Evolutionary conservation across 2,329 filamentous ascomycete genomes (phyloP).

Genomic region (Colletotrichum sp.): DNA sequence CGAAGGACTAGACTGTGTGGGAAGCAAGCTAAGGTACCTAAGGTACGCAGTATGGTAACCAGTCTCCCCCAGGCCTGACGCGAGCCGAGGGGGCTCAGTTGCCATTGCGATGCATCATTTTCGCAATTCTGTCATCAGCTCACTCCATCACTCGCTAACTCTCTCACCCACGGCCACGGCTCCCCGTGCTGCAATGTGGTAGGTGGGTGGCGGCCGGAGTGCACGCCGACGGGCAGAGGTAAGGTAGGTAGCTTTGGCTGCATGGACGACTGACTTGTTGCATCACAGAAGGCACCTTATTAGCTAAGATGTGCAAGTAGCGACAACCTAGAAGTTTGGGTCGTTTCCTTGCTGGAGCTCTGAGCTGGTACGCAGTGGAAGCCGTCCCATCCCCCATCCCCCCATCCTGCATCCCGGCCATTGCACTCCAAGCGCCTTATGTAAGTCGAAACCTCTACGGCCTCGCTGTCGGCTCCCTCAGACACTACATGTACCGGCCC

Average conservation of each 20-base stretch:
- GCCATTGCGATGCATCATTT: conserved; percentile 14
- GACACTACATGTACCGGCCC: not conserved
- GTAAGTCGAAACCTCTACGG: conserved; percentile 18
- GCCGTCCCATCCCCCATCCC: not conserved
- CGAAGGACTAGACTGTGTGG: not conserved
- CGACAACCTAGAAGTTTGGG: not conserved
- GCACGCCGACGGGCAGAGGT: not conserved
- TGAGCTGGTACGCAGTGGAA: not conserved
- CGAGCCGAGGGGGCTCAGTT: not conserved
- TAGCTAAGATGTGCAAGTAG: conserved; percentile 7
- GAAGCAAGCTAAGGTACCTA: not conserved
- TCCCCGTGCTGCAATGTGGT: not conserved
- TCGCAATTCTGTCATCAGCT: conserved; percentile 21
- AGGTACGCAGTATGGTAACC: not conserved
- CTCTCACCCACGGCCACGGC: not conserved
- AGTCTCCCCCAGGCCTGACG: not conserved
- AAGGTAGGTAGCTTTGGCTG: not conserved
- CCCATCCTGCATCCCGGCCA: not conserved
- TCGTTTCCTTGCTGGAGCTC: not conserved
- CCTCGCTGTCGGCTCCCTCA: conserved; percentile 7
- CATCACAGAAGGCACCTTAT: not conserved
- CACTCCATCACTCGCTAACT: not conserved
- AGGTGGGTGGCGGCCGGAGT: not conserved
- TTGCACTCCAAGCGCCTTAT: not conserved
- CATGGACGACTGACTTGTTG: not conserved